Percentiles rank a stretch among this genome's conserved stretches.
phyloP scores from a whole-genome alignment of 441 rosid species.

The Cnidoscolus chayamansa region DNA sequence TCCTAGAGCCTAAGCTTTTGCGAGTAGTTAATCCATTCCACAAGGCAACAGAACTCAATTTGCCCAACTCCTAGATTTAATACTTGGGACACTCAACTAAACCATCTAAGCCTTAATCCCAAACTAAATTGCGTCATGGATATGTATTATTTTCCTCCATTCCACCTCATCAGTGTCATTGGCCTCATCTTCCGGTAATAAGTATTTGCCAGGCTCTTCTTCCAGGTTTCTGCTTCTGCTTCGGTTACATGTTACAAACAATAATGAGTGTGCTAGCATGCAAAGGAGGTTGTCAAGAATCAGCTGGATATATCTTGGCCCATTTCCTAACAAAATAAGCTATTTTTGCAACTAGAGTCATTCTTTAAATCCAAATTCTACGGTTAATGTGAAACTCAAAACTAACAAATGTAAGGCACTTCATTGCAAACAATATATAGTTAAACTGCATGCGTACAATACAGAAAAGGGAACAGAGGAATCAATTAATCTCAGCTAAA shows the following conservation, averaged over 20 bases:
- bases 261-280: neutral
- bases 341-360: neutral
- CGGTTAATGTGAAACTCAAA: neutral
- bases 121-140: neutral
- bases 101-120: neutral
- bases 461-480: neutral
- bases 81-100: neutral
- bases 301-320: neutral
- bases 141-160: neutral
- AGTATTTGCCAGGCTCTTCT: neutral
- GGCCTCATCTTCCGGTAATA: neutral
- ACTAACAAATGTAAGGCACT: neutral
- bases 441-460: neutral
- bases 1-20: neutral
- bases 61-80: slow-evolving; percentile 1
- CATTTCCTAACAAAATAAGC: neutral
- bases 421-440: neutral
- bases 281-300: neutral
- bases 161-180: neutral
- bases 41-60: neutral
- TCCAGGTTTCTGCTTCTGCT: neutral
- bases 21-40: neutral
- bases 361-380: neutral
- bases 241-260: neutral
- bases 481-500: neutral